Evolutionary conservation across 2,329 filamentous ascomycete genomes (phyloP), one percentile per base, ranked within the genome.

Genomic region (Thielaviopsis cerberus): DNA sequence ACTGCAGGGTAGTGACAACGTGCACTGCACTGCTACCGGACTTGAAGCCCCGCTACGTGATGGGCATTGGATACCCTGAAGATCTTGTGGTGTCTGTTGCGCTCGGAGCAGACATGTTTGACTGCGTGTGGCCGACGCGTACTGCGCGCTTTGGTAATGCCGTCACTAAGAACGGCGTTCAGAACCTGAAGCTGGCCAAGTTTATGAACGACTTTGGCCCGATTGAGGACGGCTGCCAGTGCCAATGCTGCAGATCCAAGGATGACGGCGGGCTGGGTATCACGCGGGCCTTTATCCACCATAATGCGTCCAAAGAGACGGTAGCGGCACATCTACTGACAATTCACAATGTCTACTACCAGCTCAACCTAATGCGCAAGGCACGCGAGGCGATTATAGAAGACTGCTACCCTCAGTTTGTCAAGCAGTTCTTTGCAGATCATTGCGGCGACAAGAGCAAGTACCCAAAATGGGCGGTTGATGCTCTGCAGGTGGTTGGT

Each of bases 61-160:
- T 98, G 94, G 92, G 92, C 20, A 92, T 98, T 64, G 89, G 92
- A 13, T 98, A 96, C 69, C 92, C 92, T 1, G 92, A 97, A 72
- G 92, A 98, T 67, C 75, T 98, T 58, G 80, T 98, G 1, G 90
- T 98, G 45, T 94, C 88, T 57, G 83, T 96, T 3, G 92, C 92
- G 1, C 77, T 98, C 0, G 92, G 92, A 3, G 92, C 92, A 54
- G 92, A 98, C 71, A 98, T 98, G 92, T 98, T 98, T 68, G 92
- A 98, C 71, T 98, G 94, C 67, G 92, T 98, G 6, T 98, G 92
- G 92, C 94, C 92, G 1, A 97, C 92, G 4, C 78, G 92, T 57
- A 98, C 92, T 37, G 92, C 92, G 67, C 82, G 92, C 34, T 98
- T 98, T 67, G 92, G 94, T 61, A 96, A 96, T 67, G 92, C 91